Conservation (phyloP, 2,329 filamentous ascomycete species). For the Fusarium albosuccineum region DNA sequence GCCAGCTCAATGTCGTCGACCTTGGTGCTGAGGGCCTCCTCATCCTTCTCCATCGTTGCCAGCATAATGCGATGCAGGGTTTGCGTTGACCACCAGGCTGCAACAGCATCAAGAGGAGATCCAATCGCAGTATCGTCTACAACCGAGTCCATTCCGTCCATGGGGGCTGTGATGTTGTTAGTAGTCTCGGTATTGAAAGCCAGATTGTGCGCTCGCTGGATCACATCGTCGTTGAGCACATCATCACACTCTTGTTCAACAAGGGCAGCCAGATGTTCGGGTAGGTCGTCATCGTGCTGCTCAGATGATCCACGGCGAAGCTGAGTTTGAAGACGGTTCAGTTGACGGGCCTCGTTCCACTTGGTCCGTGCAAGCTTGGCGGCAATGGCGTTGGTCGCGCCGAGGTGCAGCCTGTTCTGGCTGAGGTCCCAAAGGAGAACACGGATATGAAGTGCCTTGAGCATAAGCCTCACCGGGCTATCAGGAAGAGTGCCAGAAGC, state of each 20-base stretch:
- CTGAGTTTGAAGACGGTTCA: constrained; percentile 64
- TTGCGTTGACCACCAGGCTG: constrained; percentile 89
- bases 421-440: constrained; percentile 85
- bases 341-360: constrained; percentile 84
- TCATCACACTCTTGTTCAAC: constrained; percentile 85
- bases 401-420: constrained; percentile 73
- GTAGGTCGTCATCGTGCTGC: constrained; percentile 71
- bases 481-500: constrained; percentile 89
- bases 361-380: constrained; percentile 79
- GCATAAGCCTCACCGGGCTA: constrained; percentile 86
- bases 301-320: constrained; percentile 57
- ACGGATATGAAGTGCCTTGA: constrained; percentile 92
- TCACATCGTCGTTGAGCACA: constrained; percentile 80
- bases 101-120: constrained; percentile 89
- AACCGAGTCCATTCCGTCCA: constrained; percentile 83
- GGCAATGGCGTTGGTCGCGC: constrained; percentile 76
- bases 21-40: constrained; percentile 38
- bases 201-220: constrained; percentile 89
- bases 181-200: constrained; percentile 87
- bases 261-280: constrained; percentile 80
- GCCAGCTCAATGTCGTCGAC: constrained; percentile 73
- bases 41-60: constrained; percentile 69
- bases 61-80: constrained; percentile 78
- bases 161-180: constrained; percentile 71
- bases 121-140: constrained; percentile 88